Evolutionary conservation across 2,329 filamentous ascomycete species (phyloP), one percentile per base, ranked within the genome.

Genomic region (Blastomyces parvus): DNA sequence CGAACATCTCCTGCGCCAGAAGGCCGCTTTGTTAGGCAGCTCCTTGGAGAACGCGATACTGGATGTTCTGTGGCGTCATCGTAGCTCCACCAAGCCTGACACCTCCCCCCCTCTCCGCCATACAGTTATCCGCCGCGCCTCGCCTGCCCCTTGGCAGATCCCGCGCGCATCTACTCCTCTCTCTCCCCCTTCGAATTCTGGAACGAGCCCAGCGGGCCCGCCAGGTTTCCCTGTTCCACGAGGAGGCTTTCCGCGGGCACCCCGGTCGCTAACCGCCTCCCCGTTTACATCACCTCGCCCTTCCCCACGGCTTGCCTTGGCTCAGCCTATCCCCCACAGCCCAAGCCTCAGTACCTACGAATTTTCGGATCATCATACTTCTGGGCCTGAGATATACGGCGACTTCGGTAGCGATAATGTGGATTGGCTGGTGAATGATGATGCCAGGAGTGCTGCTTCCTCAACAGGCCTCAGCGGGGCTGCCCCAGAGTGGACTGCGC

Each of bases 341-440:
- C 94, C 94, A 48, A 96, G 85, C 73, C 78, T 97, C 67, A 97
- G 96, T 78, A 91, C 92, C 62, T 99, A 97, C 78, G 91, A 96
- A 76, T 97, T 97, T 77, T 93, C 86, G 72, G 91, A 96, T 71
- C 83, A 87, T 25, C 83, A 87, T 25, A 90, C 86, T 59, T 88
- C 90, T 7, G 86, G 89, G 22, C 87, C 88, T 55, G 92, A 97
- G 71, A 89, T 90, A 65, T 93, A 95, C 73, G 91, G 91, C 63
- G 91, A 97, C 70, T 88, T 91, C 72, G 92, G 93, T 68, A 90
- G 88, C 66, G 93, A 97, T 63, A 96, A 94, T 70, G 91, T 99
- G 61, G 93, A 97, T 76, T 97, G 93, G 94, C 83, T 97, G 56
- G 90, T 97, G 61, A 87, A 84, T 69, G 94, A 94, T 73, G 92